These are phyloP conservation scores for Calonectria hawksworthii DNA, from an alignment of 2,329 filamentous ascomycete genomes.

Conservation along the genomic window DNA sequence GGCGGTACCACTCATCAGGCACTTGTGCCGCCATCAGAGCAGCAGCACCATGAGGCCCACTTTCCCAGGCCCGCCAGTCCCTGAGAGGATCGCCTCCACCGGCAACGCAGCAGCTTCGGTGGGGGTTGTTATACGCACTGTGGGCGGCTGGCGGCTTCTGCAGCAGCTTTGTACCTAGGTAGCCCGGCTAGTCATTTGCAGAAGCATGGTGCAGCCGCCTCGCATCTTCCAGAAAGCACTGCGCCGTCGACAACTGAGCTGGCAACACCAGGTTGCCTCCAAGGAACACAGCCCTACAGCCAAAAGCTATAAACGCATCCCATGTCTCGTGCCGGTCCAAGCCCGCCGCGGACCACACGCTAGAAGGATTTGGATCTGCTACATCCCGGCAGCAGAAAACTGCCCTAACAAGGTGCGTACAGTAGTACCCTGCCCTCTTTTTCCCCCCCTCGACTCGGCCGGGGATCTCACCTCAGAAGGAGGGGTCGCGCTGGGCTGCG, in stretches of 20 bases:
- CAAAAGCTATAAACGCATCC: neutral
- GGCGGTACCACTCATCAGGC: conserved; percentile 2
- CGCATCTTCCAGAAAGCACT: conserved; percentile 17
- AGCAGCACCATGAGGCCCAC: conserved; percentile 13
- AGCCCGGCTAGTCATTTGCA: conserved; percentile 12
- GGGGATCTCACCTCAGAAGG: conserved; percentile 17
- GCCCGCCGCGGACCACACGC: neutral
- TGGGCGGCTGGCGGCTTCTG: conserved; percentile 17
- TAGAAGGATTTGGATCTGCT: conserved; percentile 10
- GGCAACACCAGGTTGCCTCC: neutral
- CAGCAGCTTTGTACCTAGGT: conserved; percentile 12
- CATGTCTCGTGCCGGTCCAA: neutral
- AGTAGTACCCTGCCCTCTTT: neutral
- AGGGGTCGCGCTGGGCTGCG: conserved; percentile 20
- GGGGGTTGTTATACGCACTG: conserved; percentile 22
- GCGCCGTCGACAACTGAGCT: neutral
- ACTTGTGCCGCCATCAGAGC: conserved; percentile 5
- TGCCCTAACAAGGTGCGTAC: conserved; percentile 14
- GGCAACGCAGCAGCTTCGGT: conserved; percentile 15
- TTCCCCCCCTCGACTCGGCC: neutral
- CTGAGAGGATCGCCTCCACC: conserved; percentile 26
- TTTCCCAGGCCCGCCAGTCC: conserved; percentile 20
- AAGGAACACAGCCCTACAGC: neutral
- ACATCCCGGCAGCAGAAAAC: conserved; percentile 10
- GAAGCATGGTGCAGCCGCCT: conserved; percentile 12